These are phyloP conservation scores for Kalanchoe fedtschenkoi DNA, from an alignment of 164 flowering plant genomes.

Conservation along the genomic window DNA sequence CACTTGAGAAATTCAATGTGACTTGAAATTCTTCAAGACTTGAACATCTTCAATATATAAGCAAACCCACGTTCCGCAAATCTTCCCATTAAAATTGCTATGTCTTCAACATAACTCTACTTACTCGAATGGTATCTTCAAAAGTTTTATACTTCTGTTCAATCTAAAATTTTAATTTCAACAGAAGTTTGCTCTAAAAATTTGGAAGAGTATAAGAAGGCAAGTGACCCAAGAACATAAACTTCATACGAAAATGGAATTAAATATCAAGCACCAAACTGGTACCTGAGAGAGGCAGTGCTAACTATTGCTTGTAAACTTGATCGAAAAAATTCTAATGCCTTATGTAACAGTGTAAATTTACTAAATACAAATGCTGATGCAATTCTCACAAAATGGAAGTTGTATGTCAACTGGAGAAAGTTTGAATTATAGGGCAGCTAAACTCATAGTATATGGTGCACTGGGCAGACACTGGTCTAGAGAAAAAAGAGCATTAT, in stretches of 20 bases:
- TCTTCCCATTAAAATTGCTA: conserved; percentile 4
- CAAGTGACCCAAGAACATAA: background rate
- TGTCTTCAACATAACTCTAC: too few species aligned
- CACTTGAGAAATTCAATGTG: background rate
- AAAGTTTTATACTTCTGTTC: background rate
- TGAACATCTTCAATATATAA: conserved; percentile 5
- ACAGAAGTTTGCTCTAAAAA: background rate
- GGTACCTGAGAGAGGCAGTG: background rate
- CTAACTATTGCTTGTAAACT: too few species aligned
- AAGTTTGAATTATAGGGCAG: too few species aligned
- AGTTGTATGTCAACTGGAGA: too few species aligned
- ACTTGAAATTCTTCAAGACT: conserved; percentile 11
- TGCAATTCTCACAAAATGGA: too few species aligned
- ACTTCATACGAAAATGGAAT: background rate
- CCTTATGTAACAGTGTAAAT: too few species aligned
- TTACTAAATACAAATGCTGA: too few species aligned
- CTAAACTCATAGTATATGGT: too few species aligned
- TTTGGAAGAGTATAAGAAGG: background rate
- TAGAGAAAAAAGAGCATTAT: too few species aligned
- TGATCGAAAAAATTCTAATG: too few species aligned
- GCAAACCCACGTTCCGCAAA: conserved; percentile 4
- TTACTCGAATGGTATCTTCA: conserved; percentile 8
- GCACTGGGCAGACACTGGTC: too few species aligned
- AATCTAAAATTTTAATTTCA: background rate
- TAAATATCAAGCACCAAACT: background rate